Conservation (phyloP, 305 asterid genomes). For the Vinca major region DNA sequence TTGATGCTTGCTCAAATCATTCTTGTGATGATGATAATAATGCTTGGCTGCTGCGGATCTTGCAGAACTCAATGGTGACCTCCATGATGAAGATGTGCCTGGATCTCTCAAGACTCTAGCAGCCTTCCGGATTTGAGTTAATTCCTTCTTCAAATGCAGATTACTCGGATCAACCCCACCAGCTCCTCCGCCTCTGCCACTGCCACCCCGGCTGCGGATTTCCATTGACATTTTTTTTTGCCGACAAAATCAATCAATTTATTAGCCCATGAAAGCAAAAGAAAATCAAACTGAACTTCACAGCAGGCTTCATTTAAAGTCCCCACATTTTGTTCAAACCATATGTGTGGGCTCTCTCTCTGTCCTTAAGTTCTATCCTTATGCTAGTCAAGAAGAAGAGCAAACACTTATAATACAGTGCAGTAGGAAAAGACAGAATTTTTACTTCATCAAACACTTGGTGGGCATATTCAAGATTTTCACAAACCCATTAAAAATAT, state of each 20-base stretch:
- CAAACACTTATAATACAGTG: neutral
- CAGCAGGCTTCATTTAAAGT: neutral
- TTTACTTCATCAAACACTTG: neutral
- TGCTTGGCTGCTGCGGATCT: constrained; percentile 63
- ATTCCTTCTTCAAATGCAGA: constrained; percentile 83
- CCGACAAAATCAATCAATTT: no score
- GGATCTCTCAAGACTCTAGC: constrained; percentile 78
- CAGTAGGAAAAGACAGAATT: neutral
- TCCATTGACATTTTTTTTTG: constrained; percentile 13
- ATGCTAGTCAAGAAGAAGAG: constrained; percentile 1
- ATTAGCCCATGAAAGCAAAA: neutral
- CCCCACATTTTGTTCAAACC: constrained; percentile 10
- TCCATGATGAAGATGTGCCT: constrained; percentile 87
- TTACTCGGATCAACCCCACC: constrained; percentile 68
- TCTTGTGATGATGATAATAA: constrained; percentile 51
- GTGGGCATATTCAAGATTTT: neutral
- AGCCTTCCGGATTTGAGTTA: constrained; percentile 75
- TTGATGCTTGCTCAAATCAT: constrained; percentile 13
- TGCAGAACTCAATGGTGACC: constrained; percentile 59
- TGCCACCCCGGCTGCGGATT: constrained; percentile 26
- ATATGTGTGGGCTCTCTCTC: neutral
- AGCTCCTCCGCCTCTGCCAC: constrained; percentile 18
- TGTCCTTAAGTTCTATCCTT: neutral
- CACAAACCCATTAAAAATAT: neutral
- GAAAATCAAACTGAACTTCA: neutral